Evolutionary conservation across 129 eudicot species (phyloP).

Genomic region (Heracleum sosnowskyi): DNA sequence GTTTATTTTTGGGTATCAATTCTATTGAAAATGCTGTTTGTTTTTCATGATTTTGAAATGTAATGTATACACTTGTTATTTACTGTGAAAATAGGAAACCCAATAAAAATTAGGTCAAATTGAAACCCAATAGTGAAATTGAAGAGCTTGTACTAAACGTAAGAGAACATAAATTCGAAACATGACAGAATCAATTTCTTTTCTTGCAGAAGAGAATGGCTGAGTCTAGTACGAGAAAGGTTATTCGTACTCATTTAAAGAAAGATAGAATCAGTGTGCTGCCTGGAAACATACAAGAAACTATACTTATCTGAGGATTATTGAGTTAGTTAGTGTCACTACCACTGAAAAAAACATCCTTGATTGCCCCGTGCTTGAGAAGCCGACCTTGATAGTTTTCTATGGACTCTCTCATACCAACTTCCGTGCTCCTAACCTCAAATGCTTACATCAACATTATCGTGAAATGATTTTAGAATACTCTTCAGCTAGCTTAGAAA

Average conservation of each 20-base stretch:
- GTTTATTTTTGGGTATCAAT: no score
- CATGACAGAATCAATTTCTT: not conserved
- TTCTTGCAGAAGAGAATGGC: not conserved
- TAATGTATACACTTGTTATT: no score
- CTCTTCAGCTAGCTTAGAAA: not conserved
- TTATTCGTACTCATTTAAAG: not conserved
- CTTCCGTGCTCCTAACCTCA: not conserved
- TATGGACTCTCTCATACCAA: not conserved
- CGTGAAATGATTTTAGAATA: rapidly evolving
- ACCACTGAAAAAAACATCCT: not conserved
- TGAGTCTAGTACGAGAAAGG: not conserved
- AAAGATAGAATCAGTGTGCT: not conserved
- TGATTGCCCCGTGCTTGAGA: not conserved
- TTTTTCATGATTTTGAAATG: no score
- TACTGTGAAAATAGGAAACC: no score
- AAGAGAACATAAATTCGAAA: no score
- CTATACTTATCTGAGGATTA: not conserved
- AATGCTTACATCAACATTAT: not conserved
- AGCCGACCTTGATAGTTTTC: not conserved
- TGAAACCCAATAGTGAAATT: no score
- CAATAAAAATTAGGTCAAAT: no score
- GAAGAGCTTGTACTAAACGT: no score
- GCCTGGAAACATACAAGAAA: not conserved
- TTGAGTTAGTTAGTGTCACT: not conserved
- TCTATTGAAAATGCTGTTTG: no score